These are phyloP conservation scores for Candida dajiaensis DNA, from an alignment of 805 yeast species.

Conservation along the genomic window DNA sequence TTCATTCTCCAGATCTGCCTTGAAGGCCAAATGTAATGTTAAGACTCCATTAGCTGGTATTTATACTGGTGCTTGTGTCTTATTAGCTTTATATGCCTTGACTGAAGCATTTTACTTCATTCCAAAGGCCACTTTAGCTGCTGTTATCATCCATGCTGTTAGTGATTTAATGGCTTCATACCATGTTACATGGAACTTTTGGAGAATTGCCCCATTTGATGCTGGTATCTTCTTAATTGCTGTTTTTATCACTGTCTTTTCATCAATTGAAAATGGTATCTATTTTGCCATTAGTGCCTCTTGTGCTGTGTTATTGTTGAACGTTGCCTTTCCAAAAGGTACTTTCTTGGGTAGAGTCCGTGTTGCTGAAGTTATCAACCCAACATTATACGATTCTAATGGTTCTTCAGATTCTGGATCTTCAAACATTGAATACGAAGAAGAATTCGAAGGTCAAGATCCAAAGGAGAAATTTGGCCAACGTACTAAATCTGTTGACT, in stretches of 20 bases:
- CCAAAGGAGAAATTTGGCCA: background rate
- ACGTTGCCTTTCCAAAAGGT: constrained; percentile 77
- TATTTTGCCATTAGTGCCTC: constrained; percentile 89
- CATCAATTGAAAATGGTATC: constrained; percentile 78
- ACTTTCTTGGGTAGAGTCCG: constrained; percentile 74
- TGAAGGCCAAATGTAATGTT: constrained; percentile 93
- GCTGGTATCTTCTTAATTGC: constrained; percentile 19
- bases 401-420: constrained; percentile 7
- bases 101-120: constrained; percentile 82
- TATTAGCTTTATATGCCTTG: constrained; percentile 78
- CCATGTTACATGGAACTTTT: constrained; percentile 60
- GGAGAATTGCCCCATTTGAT: constrained; percentile 56
- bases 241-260: constrained; percentile 22
- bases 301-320: constrained; percentile 63
- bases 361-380: constrained; percentile 66
- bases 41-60: constrained; percentile 91
- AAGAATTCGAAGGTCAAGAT: constrained; percentile 6
- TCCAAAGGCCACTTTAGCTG: constrained; percentile 83
- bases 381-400: constrained; percentile 33
- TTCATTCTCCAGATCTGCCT: constrained; percentile 89
- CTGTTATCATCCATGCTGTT: constrained; percentile 91
- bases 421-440: constrained; percentile 11
- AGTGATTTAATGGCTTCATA: constrained; percentile 74
- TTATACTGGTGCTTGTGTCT: constrained; percentile 82
- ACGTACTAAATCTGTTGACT: background rate